Evolutionary conservation across 1,284 basidiomycete genomes (phyloP).

Genomic region (Austroboletus sp.): DNA sequence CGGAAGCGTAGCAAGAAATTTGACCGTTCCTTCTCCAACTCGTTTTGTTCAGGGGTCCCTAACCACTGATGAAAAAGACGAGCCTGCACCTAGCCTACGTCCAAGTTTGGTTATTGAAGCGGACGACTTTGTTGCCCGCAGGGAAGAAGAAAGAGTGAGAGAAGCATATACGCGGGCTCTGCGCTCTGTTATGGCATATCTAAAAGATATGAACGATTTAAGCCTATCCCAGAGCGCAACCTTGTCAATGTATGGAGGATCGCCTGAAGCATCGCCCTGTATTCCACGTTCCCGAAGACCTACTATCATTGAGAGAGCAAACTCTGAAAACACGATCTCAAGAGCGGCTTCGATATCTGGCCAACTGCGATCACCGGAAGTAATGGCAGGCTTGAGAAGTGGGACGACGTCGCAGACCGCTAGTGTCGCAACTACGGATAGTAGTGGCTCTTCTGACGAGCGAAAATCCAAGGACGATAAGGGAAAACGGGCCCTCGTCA

Average conservation of each 20-base stretch:
- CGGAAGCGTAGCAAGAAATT: constrained; percentile 44
- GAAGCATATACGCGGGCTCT: constrained; percentile 72
- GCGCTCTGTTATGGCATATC: constrained; percentile 87
- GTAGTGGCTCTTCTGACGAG: constrained; percentile 59
- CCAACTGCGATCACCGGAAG: constrained; percentile 58
- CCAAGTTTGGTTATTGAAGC: constrained; percentile 45
- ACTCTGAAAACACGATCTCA: constrained; percentile 37
- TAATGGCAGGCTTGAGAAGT: constrained; percentile 50
- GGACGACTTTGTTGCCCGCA: constrained; percentile 39
- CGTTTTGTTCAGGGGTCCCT: constrained; percentile 53
- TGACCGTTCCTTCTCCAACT: constrained; percentile 56
- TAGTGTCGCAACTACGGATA: constrained; percentile 70
- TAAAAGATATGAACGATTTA: constrained; percentile 91
- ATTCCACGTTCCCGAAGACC: constrained; percentile 53
- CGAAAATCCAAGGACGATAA: constrained; percentile 86
- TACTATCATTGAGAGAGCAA: constrained; percentile 54
- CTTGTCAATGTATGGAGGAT: constrained; percentile 48
- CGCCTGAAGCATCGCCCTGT: constrained; percentile 37
- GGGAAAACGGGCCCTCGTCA: constrained; percentile 67
- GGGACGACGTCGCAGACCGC: constrained; percentile 57
- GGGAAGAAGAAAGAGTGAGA: constrained; percentile 62
- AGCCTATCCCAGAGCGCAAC: constrained; percentile 51
- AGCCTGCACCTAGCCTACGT: constrained; percentile 28
- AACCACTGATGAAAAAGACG: constrained; percentile 41
- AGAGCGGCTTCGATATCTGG: constrained; percentile 39